Evolutionary conservation across 2,329 filamentous ascomycete species (phyloP).

Genomic region (Alternaria burnsii): DNA sequence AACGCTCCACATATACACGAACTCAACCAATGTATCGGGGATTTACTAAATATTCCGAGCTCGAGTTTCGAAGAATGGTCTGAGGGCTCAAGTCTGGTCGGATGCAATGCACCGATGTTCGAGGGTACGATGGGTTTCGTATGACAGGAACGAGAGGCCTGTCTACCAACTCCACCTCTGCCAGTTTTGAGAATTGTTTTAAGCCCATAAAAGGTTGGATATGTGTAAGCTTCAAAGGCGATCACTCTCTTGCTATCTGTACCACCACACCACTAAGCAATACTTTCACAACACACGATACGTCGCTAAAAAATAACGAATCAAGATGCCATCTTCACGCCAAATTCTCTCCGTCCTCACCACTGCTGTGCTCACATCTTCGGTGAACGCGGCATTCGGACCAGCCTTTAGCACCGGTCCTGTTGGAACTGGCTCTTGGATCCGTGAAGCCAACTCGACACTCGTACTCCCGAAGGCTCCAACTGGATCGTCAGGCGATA

Average conservation of each 20-base stretch:
- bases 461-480: conserved; percentile 55
- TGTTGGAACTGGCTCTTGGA: conserved; percentile 52
- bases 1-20: background rate
- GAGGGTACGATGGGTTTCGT: background rate
- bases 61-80: background rate
- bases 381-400: conserved; percentile 33
- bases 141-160: background rate
- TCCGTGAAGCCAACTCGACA: conserved; percentile 57
- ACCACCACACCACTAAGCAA: background rate
- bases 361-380: conserved; percentile 14
- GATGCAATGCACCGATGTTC: background rate
- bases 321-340: conserved; percentile 26
- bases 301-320: background rate
- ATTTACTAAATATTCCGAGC: background rate
- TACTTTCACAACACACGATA: background rate
- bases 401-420: conserved; percentile 53
- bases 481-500: conserved; percentile 18
- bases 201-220: background rate
- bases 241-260: background rate
- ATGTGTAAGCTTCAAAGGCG: background rate
- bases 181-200: background rate
- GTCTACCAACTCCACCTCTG: background rate
- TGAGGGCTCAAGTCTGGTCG: background rate
- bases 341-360: conserved; percentile 20
- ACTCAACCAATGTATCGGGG: background rate